Evolutionary conservation across 305 asterid genomes (phyloP), one percentile per base, ranked within the genome.

Genomic region (Euphrasia arctica): DNA sequence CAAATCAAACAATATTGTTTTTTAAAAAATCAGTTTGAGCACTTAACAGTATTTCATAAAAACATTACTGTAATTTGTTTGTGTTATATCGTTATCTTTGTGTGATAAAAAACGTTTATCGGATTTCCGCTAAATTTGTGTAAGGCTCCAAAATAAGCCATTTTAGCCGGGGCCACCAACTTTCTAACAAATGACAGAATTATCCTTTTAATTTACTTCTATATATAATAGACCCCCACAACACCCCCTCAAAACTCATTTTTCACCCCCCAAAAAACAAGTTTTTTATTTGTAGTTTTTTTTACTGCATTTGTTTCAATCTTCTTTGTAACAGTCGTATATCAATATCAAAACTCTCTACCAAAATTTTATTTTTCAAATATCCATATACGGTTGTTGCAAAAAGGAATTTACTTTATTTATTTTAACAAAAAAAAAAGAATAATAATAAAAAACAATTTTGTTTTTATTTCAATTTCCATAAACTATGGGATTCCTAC

Each of bases 401-500:
- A 63, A 71, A 52, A 66, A 67, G 74, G 61, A 66, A 8, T 7
- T 57, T 31, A 5, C 36, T 14, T 58, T 39, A 39, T 54, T 28
- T 54, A 3, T 54, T 9, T 54, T 34, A 4, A 34, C 41, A 39
- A 7, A 39, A 7, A 39, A 7, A 1, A 6, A 54, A 22, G 0
- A 52, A 18, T 1, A 54, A 25, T 25, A 25, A 25, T 25, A 22
- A 54, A 34, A 15, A 43, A 28, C 45, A 10, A 1, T 15, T 0
- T 39, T 36, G 9, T 36, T 39, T 8, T 0, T 8, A 4, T 8
- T 39, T 9, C 14, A 13, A 28, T 50, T 15, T 61, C 42, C 12
- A 60, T 29, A 29, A 68, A 31, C 4, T 27, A 87, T 87, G 95
- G 90, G 88, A 68, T 84, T 87, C 61, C 84, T 87, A 39, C 70